Conservation (phyloP, 768 basidiomycete genomes). For the Lactifluus subvellereus region DNA sequence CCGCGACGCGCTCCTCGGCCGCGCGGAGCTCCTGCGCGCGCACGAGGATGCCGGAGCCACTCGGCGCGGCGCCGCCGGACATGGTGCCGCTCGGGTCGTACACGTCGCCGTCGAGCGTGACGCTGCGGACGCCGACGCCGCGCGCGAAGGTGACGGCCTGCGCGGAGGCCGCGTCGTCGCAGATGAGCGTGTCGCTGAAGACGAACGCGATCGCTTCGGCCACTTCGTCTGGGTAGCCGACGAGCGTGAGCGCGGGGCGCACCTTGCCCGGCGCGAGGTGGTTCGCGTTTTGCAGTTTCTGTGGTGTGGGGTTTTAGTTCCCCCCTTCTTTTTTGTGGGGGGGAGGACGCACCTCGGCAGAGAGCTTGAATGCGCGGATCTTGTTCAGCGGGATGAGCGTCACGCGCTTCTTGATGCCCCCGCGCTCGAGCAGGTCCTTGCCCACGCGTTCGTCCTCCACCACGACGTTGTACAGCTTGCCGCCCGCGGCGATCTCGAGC, state of each 20-base stretch:
- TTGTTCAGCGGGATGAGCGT: conserved; percentile 94
- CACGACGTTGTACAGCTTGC: conserved; percentile 87
- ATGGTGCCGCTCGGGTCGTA: conserved; percentile 96
- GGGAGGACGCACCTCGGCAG: conserved; percentile 39
- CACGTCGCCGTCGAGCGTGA: conserved; percentile 91
- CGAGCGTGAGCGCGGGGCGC: conserved; percentile 79
- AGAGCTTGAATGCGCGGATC: conserved; percentile 59
- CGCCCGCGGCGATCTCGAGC: conserved; percentile 87
- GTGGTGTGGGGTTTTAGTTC: not conserved
- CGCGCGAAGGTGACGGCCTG: conserved; percentile 79
- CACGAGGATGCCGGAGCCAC: conserved; percentile 63
- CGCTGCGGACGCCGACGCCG: conserved; percentile 67
- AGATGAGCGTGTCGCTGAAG: conserved; percentile 89
- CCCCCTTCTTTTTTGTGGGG: not conserved
- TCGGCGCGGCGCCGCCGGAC: conserved; percentile 85
- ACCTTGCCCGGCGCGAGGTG: conserved; percentile 75
- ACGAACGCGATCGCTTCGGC: conserved; percentile 88
- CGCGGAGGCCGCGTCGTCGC: conserved; percentile 81
- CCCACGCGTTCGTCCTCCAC: conserved; percentile 89
- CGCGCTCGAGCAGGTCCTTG: conserved; percentile 73
- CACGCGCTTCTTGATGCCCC: conserved; percentile 76
- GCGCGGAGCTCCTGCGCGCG: conserved; percentile 78
- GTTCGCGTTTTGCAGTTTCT: conserved; percentile 77
- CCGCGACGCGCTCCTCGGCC: conserved; percentile 53
- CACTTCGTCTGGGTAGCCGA: conserved; percentile 77